These are phyloP conservation scores for Knufia petricola DNA, from an alignment of 2,329 filamentous ascomycete genomes.

Conservation along the genomic window DNA sequence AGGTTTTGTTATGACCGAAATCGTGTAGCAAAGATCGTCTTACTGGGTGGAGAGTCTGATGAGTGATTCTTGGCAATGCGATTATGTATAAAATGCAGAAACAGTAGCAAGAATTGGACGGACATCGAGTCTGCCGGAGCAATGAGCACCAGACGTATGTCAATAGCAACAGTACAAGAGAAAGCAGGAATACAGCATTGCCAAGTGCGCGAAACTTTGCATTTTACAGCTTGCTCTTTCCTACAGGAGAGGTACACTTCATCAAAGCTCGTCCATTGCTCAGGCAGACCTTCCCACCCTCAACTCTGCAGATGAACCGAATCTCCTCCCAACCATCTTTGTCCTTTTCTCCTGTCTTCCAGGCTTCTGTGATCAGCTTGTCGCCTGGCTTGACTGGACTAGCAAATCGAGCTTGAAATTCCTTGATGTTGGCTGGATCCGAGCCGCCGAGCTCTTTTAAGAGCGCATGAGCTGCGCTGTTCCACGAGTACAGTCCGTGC, in stretches of 20 bases:
- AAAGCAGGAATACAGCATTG: not conserved
- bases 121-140: no score
- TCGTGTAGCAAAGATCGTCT: no score
- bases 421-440: conserved; percentile 70
- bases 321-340: conserved; percentile 69
- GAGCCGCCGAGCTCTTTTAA: conserved; percentile 64
- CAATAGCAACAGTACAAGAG: not conserved
- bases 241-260: conserved; percentile 44
- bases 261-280: conserved; percentile 79
- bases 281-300: conserved; percentile 70
- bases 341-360: conserved; percentile 61
- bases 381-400: conserved; percentile 75
- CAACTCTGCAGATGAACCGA: conserved; percentile 66
- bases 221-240: conserved; percentile 54
- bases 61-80: no score
- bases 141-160: not conserved
- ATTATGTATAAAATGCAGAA: no score
- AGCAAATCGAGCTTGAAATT: conserved; percentile 83
- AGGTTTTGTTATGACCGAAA: no score
- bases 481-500: conserved; percentile 83
- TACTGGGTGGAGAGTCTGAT: no score
- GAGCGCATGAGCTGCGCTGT: conserved; percentile 63
- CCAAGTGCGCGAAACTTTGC: not conserved
- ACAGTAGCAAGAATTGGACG: no score
- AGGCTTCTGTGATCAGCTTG: conserved; percentile 70